These are phyloP conservation scores for Phaeosphaeria sp. DNA, from an alignment of 2,329 filamentous ascomycete genomes.

Conservation along the genomic window DNA sequence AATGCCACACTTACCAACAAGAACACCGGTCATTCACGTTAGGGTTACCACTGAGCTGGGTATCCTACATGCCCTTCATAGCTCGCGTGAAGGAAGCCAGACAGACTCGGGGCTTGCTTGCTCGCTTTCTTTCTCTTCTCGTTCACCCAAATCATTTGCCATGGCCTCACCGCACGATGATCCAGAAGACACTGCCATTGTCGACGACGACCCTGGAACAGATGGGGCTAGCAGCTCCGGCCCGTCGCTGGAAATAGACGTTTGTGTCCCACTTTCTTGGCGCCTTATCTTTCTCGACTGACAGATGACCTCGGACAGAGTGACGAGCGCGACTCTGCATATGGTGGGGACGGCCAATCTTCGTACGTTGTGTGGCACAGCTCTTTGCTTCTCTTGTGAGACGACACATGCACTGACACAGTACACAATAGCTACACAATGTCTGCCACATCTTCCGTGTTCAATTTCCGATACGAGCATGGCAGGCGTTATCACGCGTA, in stretches of 20 bases:
- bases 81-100: conserved; percentile 1
- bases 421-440: conserved; percentile 32
- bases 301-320: conserved; percentile 21
- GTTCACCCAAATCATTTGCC: neutral
- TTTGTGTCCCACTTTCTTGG: conserved; percentile 16
- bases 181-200: neutral
- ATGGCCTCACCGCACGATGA: conserved; percentile 9
- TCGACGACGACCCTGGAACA: conserved; percentile 5
- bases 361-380: conserved; percentile 15
- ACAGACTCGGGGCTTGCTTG: neutral
- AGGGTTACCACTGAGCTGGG: conserved; percentile 12
- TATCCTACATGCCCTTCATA: conserved; percentile 6
- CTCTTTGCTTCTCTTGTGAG: neutral
- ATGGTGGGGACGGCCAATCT: conserved; percentile 28
- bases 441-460: conserved; percentile 39
- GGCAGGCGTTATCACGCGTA: conserved; percentile 42
- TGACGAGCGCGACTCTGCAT: conserved; percentile 38
- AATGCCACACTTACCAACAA: conserved; percentile 11
- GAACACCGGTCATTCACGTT: conserved; percentile 13
- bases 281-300: conserved; percentile 12
- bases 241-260: conserved; percentile 37
- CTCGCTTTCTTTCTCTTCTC: neutral
- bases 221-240: conserved; percentile 32
- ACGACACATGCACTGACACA: neutral
- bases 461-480: conserved; percentile 39